These are phyloP conservation scores for Plasmodium vivax DNA, from an alignment of 169 alveolate genomes.

Conservation along the genomic window DNA sequence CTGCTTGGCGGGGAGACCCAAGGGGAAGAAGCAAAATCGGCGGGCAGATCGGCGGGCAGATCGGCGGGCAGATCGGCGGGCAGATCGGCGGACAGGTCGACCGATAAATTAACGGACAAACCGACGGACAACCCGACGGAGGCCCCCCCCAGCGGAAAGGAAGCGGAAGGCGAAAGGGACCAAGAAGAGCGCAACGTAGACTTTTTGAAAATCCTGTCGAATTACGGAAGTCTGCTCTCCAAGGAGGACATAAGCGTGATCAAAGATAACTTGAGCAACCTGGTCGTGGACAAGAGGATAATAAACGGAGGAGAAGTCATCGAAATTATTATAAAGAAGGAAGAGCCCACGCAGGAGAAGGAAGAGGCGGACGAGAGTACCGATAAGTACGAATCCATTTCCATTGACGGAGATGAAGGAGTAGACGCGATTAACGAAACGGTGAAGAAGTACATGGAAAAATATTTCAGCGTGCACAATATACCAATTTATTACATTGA, in stretches of 20 bases:
- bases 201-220: slow-evolving; percentile 7
- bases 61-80: not conserved
- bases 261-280: slow-evolving; percentile 7
- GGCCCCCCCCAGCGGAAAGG: not conserved
- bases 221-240: slow-evolving; percentile 24
- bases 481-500: slow-evolving; percentile 42
- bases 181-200: not conserved
- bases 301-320: slow-evolving; percentile 9
- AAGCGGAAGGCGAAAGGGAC: not conserved
- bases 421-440: slow-evolving; percentile 21
- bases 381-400: slow-evolving; percentile 20
- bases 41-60: not conserved
- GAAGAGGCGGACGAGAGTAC: not conserved
- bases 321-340: slow-evolving; percentile 35
- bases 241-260: slow-evolving; percentile 35
- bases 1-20: not conserved
- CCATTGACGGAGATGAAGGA: slow-evolving; percentile 35
- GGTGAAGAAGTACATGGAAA: slow-evolving; percentile 40
- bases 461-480: slow-evolving; percentile 44
- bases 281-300: slow-evolving; percentile 12
- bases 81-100: too few relatives aligned
- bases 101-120: not conserved
- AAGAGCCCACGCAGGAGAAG: not conserved
- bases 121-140: not conserved
- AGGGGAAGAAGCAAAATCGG: not conserved